Percentiles rank a stretch among this genome's conserved stretches.
Evolutionary conservation across 306 rosid genomes (phyloP).

Genomic region (Gastrolobium bilobum): DNA sequence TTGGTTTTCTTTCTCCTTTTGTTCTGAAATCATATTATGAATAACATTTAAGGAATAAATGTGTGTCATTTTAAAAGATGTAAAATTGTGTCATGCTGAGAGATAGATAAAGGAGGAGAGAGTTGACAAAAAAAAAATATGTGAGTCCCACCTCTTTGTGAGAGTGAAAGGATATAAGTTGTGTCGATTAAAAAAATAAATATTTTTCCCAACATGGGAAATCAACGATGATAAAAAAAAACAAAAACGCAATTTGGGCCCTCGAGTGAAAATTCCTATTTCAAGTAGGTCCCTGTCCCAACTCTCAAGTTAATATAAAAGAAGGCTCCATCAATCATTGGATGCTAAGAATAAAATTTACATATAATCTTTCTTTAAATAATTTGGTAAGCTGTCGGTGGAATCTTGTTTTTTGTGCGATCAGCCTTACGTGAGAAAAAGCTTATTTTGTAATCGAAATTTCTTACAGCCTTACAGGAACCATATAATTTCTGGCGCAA

Average conservation of each 20-base stretch:
- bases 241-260: neutral
- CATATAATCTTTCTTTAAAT: conserved; percentile 13
- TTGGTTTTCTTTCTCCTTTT: neutral
- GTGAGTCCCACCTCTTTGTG: too few relatives aligned
- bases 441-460: neutral
- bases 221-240: neutral
- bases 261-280: neutral
- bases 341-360: conserved; percentile 15
- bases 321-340: conserved; percentile 29
- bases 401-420: neutral
- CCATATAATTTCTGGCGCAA: neutral
- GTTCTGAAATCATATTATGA: conserved; percentile 24
- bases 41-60: conserved; percentile 17
- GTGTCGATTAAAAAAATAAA: too few relatives aligned
- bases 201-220: too few relatives aligned
- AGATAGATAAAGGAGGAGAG: too few relatives aligned
- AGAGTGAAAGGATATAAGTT: too few relatives aligned
- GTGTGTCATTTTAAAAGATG: too few relatives aligned
- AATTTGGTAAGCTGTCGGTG: conserved; percentile 39
- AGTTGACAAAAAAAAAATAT: too few relatives aligned
- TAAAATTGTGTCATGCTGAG: too few relatives aligned
- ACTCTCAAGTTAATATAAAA: neutral
- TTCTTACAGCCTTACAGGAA: neutral
- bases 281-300: conserved; percentile 19
- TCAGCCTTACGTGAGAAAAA: neutral